A percentile compares a stretch with the other conserved stretches of the same genome.
Conservation (phyloP, 202 grass and related monocot genomes). For the Schoenoplectus tabernaemontani region DNA sequence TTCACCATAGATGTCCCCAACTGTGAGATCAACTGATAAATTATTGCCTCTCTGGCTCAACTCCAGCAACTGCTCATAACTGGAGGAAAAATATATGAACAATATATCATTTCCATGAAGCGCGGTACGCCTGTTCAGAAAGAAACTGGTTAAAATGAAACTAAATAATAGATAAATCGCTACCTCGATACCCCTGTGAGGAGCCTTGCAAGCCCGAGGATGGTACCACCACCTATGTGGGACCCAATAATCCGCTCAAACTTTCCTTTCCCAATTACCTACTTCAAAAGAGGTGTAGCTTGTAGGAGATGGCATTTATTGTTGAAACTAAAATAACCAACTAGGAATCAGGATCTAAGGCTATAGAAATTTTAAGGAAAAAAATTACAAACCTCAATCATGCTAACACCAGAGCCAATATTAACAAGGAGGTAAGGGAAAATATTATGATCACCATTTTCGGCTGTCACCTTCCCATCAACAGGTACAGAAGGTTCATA, state of each 20-base stretch:
- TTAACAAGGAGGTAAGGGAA: slow-evolving; percentile 99
- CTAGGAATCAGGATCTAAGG: not conserved
- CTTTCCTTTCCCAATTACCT: slow-evolving; percentile 94
- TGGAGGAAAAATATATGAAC: slow-evolving; percentile 20
- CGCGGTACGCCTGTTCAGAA: not conserved
- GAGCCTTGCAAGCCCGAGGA: slow-evolving; percentile 79
- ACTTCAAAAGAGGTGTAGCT: slow-evolving; percentile 24
- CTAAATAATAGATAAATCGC: slow-evolving; percentile 5
- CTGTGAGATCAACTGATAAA: slow-evolving; percentile 89
- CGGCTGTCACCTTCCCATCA: slow-evolving; percentile 43
- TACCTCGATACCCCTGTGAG: slow-evolving; percentile 77
- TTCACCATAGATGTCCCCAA: slow-evolving; percentile 94
- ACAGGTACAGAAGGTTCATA: slow-evolving; percentile 34
- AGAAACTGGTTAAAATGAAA: not conserved
- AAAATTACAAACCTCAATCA: slow-evolving; percentile 72
- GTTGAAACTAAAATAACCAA: not conserved
- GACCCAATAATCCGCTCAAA: slow-evolving; percentile 98
- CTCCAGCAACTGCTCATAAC: slow-evolving; percentile 92
- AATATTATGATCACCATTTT: slow-evolving; percentile 65
- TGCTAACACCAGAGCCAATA: slow-evolving; percentile 98
- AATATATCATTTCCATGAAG: not conserved
- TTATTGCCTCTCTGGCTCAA: slow-evolving; percentile 85
- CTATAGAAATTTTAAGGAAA: not conserved
- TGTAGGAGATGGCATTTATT: not conserved
- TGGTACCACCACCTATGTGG: slow-evolving; percentile 88